phyloP scores from a whole-genome alignment of 148 eudicot species.

The Drosera capensis region DNA sequence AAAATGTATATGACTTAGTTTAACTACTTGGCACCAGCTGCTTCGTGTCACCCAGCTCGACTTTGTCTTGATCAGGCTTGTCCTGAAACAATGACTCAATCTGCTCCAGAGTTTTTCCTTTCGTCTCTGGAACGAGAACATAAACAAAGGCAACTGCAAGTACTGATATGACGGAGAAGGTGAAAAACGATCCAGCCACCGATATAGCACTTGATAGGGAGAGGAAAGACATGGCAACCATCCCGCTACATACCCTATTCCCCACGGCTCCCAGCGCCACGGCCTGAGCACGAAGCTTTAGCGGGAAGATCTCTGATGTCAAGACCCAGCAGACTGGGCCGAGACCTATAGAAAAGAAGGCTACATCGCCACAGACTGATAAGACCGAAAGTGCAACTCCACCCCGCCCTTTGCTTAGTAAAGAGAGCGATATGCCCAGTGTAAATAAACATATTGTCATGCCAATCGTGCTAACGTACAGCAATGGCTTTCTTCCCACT shows the following conservation, averaged over 20 bases:
- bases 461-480: slow-evolving; percentile 73
- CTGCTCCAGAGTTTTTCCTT: slow-evolving; percentile 72
- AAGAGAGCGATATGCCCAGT: slow-evolving; percentile 41
- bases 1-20: no score
- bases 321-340: slow-evolving; percentile 90
- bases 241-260: slow-evolving; percentile 68
- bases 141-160: slow-evolving; percentile 47
- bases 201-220: slow-evolving; percentile 42
- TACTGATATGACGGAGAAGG: slow-evolving; percentile 53
- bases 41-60: slow-evolving; percentile 41
- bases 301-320: slow-evolving; percentile 72
- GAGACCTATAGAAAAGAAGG: slow-evolving; percentile 81
- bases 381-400: slow-evolving; percentile 45
- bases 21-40: slow-evolving; percentile 42
- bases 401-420: slow-evolving; percentile 21
- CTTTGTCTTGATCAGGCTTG: slow-evolving; percentile 17
- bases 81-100: slow-evolving; percentile 50
- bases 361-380: slow-evolving; percentile 67
- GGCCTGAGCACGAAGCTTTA: slow-evolving; percentile 79
- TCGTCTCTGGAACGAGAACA: slow-evolving; percentile 72
- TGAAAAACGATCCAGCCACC: slow-evolving; percentile 59
- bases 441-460: slow-evolving; percentile 61
- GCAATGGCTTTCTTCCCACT: slow-evolving; percentile 68
- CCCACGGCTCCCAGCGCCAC: slow-evolving; percentile 74
- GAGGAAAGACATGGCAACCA: slow-evolving; percentile 71